Conservation (phyloP, 805 yeast species). For the Yarrowia osloensis region DNA sequence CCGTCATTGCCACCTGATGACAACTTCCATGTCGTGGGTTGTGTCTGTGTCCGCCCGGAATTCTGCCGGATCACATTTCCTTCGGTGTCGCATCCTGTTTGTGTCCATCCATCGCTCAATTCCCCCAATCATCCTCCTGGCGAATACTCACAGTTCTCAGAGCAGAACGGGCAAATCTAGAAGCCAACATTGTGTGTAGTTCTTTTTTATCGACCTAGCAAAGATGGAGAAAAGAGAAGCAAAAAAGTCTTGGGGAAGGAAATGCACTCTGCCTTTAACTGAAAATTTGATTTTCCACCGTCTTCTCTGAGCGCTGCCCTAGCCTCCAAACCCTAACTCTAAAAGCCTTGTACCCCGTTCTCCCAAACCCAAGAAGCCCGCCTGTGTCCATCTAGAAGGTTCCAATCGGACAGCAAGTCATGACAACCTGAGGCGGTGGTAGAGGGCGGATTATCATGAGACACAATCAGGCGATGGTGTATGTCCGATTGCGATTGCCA, state of each 20-base stretch:
- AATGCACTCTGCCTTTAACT: conserved; percentile 31
- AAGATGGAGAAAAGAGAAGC: conserved; percentile 15
- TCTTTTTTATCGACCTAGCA: conserved; percentile 28
- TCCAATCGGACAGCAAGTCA: background rate
- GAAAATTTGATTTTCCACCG: conserved; percentile 33
- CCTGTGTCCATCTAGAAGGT: conserved; percentile 11
- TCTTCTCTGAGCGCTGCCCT: conserved; percentile 26
- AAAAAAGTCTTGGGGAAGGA: conserved; percentile 25
- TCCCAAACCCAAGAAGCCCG: background rate
- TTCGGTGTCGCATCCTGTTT: no score
- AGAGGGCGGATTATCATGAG: no score
- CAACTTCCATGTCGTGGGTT: no score
- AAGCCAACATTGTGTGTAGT: conserved; percentile 43
- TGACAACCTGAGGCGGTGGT: no score
- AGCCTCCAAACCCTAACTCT: conserved; percentile 8
- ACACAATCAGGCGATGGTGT: no score
- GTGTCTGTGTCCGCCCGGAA: no score
- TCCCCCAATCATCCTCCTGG: background rate
- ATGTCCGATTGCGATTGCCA: no score
- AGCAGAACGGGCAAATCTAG: conserved; percentile 46
- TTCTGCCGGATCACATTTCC: no score
- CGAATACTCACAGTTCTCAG: conserved; percentile 37
- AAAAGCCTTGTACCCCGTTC: conserved; percentile 1
- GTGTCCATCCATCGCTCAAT: background rate
- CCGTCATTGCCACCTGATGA: no score